A percentile compares a stretch with the other conserved stretches of the same genome.
phyloP scores from a whole-genome alignment of 176 grass and related monocot genomes.

The Oryza australiensis region DNA sequence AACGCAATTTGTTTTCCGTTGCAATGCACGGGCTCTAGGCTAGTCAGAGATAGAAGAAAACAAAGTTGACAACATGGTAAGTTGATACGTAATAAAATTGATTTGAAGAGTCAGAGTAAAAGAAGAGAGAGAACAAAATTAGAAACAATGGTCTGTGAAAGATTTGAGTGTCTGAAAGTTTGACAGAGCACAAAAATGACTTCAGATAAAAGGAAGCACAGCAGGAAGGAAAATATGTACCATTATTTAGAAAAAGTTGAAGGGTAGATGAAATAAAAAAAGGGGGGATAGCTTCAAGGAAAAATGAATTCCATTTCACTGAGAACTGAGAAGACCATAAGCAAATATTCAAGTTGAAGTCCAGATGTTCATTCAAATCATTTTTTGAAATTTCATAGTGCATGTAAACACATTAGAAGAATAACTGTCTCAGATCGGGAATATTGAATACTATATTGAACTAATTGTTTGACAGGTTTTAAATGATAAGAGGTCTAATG shows the following conservation, averaged over 20 bases:
- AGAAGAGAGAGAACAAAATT: not conserved
- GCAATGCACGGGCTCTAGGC: too few species aligned
- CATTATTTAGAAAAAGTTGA: not conserved
- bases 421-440: not conserved
- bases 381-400: not conserved
- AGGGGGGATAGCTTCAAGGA: not conserved
- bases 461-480: not conserved
- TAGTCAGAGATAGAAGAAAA: not conserved
- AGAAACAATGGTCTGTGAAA: constrained; percentile 14
- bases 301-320: not conserved
- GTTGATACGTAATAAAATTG: not conserved
- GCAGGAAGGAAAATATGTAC: not conserved
- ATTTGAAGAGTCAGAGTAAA: not conserved
- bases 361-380: not conserved
- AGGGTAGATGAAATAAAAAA: constrained; percentile 21
- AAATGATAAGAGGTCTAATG: not conserved
- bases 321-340: constrained; percentile 22
- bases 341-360: constrained; percentile 16
- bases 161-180: not conserved
- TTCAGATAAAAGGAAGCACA: constrained; percentile 6
- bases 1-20: too few species aligned
- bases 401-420: not conserved
- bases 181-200: constrained; percentile 4
- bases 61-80: not conserved
- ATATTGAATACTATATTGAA: not conserved